These are phyloP conservation scores for Euphrasia arctica DNA, from an alignment of 305 asterid species.

Conservation along the genomic window DNA sequence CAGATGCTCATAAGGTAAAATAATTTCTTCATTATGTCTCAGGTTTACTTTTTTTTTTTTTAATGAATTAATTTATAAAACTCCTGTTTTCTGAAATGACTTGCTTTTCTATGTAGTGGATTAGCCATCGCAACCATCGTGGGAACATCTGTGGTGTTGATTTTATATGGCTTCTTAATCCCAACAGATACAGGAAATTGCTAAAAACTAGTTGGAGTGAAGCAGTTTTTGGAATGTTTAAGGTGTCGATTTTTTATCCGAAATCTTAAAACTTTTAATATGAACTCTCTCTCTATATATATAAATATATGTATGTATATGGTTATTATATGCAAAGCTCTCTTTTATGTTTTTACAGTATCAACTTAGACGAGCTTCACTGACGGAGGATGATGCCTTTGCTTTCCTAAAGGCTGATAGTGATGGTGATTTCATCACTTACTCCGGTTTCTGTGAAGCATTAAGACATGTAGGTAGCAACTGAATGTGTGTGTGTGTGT, in stretches of 20 bases:
- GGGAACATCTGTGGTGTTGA: slow-evolving; percentile 98
- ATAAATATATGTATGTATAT: neutral
- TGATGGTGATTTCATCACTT: slow-evolving; percentile 70
- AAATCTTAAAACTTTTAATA: too few species aligned
- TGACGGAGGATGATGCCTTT: slow-evolving; percentile 82
- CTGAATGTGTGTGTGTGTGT: neutral
- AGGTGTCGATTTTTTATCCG: slow-evolving; percentile 41
- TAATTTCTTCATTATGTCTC: neutral
- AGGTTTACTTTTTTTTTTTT: neutral
- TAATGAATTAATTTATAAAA: neutral
- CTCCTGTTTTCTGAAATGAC: slow-evolving; percentile 26
- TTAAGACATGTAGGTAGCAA: slow-evolving; percentile 53
- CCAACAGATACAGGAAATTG: slow-evolving; percentile 74
- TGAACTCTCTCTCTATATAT: neutral
- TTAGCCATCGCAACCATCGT: slow-evolving; percentile 94
- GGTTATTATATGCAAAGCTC: neutral
- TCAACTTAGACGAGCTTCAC: slow-evolving; percentile 76
- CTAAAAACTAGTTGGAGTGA: slow-evolving; percentile 93
- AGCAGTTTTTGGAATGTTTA: slow-evolving; percentile 93
- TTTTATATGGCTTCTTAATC: slow-evolving; percentile 97
- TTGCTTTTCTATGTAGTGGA: slow-evolving; percentile 55
- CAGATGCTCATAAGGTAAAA: slow-evolving; percentile 88
- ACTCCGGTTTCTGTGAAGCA: slow-evolving; percentile 81
- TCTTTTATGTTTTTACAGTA: slow-evolving; percentile 37
- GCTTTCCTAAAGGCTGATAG: slow-evolving; percentile 79